These are phyloP conservation scores for Sclerotinia sclerotiorum DNA, from an alignment of 2,329 filamentous ascomycete genomes.

Conservation along the genomic window DNA sequence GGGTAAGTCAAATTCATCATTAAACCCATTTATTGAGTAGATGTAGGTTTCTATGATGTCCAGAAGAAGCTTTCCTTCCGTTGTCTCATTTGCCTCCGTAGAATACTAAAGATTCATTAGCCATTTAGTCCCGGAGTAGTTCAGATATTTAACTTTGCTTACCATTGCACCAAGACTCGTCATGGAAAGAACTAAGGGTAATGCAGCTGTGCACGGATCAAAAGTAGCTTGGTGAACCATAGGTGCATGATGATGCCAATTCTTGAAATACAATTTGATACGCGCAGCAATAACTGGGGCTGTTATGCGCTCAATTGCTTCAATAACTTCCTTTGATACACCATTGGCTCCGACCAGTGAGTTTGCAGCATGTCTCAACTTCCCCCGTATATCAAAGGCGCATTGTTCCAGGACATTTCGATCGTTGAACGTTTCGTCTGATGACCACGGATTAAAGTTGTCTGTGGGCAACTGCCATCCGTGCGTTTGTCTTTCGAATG, in stretches of 20 bases:
- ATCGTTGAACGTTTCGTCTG: conserved; percentile 29
- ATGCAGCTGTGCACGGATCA: conserved; percentile 36
- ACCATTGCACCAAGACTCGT: conserved; percentile 40
- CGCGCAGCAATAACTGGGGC: conserved; percentile 33
- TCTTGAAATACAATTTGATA: conserved; percentile 39
- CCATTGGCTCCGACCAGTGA: conserved; percentile 29
- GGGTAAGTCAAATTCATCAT: conserved; percentile 37
- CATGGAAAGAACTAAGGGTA: conserved; percentile 37
- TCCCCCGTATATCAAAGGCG: conserved; percentile 37
- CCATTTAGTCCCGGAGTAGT: conserved; percentile 14
- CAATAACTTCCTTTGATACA: conserved; percentile 33
- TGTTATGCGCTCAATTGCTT: conserved; percentile 37
- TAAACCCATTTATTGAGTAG: conserved; percentile 36
- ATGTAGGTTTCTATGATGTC: conserved; percentile 37
- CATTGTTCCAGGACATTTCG: conserved; percentile 33
- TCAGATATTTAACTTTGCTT: conserved; percentile 7
- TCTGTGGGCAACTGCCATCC: conserved; percentile 35
- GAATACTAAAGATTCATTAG: conserved; percentile 33
- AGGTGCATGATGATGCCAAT: conserved; percentile 41
- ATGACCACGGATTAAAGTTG: conserved; percentile 31
- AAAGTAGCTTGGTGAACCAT: conserved; percentile 39
- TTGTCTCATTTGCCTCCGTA: conserved; percentile 30
- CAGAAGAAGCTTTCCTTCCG: conserved; percentile 32
- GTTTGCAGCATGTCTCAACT: conserved; percentile 35
- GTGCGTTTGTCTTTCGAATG: conserved; percentile 34